A percentile compares a stretch with the other conserved stretches of the same genome.
These are phyloP conservation scores for Microstegium vimineum DNA, from an alignment of 176 grass and related monocot genomes.

Conservation along the genomic window DNA sequence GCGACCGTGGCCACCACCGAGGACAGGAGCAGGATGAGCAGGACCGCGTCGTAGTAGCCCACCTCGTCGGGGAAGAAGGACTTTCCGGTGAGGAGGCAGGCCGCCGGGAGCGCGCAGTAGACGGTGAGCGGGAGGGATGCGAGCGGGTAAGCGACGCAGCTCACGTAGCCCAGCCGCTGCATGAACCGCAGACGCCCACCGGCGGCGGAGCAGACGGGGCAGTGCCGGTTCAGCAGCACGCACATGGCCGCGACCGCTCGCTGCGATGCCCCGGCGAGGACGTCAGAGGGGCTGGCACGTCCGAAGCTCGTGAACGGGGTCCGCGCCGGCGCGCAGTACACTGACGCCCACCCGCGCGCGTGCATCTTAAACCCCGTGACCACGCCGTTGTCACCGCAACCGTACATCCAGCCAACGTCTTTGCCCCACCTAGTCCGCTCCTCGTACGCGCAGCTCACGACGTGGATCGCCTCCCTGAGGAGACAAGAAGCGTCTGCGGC, in stretches of 20 bases:
- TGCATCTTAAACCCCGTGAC: slow-evolving; percentile 64
- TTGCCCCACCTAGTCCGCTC: slow-evolving; percentile 64
- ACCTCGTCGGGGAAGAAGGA: slow-evolving; percentile 49
- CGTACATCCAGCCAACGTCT: slow-evolving; percentile 63
- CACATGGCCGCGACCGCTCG: slow-evolving; percentile 46
- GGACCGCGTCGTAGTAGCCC: slow-evolving; percentile 27
- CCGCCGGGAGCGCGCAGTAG: slow-evolving; percentile 60
- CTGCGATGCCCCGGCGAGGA: slow-evolving; percentile 47
- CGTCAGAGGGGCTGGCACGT: slow-evolving; percentile 12
- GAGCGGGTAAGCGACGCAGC: slow-evolving; percentile 46
- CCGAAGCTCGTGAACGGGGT: slow-evolving; percentile 43
- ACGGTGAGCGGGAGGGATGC: slow-evolving; percentile 50
- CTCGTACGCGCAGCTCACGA: slow-evolving; percentile 67
- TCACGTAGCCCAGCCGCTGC: slow-evolving; percentile 53
- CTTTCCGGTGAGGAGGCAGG: slow-evolving; percentile 55
- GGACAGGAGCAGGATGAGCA: slow-evolving; percentile 39
- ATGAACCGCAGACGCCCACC: slow-evolving; percentile 35
- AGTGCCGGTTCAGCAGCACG: slow-evolving; percentile 47
- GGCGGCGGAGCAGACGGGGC: slow-evolving; percentile 47
- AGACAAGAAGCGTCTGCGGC: slow-evolving; percentile 1
- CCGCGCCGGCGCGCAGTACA: slow-evolving; percentile 44
- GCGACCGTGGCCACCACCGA: slow-evolving; percentile 24
- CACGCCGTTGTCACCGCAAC: slow-evolving; percentile 14
- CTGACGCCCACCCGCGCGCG: slow-evolving; percentile 59
- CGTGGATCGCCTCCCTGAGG: slow-evolving; percentile 60